A percentile compares a stretch with the other conserved stretches of the same genome.
Evolutionary conservation across 2,329 filamentous ascomycete genomes (phyloP).

Genomic region (Alternaria novae-zelandiae): DNA sequence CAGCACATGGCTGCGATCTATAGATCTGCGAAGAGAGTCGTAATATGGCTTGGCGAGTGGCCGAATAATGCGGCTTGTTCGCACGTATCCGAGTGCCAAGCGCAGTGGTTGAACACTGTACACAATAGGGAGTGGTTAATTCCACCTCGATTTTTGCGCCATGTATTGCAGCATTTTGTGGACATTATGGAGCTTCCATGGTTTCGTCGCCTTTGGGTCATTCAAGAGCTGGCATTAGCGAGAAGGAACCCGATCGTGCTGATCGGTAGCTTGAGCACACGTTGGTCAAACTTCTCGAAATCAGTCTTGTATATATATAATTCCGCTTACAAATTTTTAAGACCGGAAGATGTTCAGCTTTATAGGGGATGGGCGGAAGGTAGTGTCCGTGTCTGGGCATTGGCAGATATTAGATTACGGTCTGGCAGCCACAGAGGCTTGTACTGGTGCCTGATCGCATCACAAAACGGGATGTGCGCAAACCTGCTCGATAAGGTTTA

Average conservation of each 20-base stretch:
- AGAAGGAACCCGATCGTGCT: not conserved
- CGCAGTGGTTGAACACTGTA: too few species aligned
- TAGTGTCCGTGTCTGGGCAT: too few species aligned
- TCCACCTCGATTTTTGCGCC: too few species aligned
- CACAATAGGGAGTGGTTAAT: too few species aligned
- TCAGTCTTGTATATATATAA: too few species aligned
- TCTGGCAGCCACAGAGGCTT: not conserved
- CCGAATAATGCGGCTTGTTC: not conserved
- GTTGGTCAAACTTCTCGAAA: too few species aligned
- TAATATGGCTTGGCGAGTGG: not conserved
- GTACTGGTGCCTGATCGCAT: not conserved
- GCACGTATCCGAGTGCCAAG: too few species aligned
- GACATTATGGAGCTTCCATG: not conserved
- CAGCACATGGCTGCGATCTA: not conserved
- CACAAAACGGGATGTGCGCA: accelerated
- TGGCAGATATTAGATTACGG: not conserved
- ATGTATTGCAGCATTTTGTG: not conserved
- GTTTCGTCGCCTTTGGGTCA: not conserved
- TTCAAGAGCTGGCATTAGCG: not conserved
- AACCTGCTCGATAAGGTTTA: not conserved
- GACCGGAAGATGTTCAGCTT: too few species aligned
- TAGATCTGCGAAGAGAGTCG: not conserved
- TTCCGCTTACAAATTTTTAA: too few species aligned
- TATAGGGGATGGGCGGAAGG: too few species aligned
- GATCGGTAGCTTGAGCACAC: not conserved